Base-by-base conservation (phyloP, 2,329 filamentous ascomycete genomes). In the Fusarium keratoplasticum region DNA sequence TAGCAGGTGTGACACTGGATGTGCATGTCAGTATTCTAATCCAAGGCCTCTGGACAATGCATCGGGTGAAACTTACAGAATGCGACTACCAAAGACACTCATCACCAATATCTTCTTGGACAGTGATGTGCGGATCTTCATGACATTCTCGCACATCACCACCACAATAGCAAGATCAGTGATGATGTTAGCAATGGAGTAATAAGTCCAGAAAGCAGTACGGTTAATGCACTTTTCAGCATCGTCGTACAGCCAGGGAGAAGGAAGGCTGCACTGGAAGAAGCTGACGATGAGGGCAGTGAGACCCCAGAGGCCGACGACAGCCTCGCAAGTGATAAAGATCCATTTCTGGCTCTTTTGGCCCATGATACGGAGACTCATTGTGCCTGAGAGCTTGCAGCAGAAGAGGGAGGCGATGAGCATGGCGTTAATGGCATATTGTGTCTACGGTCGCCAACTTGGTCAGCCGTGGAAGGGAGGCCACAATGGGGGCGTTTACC, bases 61-160 rank as follows among this genome's bases (percentile, higher is more conserved):
- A 33, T 10, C 6, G 6, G 10, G 7, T 20, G 6, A 25, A 29
- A 78, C 78, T 36, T 70, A 80, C 79, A 81, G 61, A 6, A 80
- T 78, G 59, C 80, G 76, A 36, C 79, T 79, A 0, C 80, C 80
- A 40, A 81, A 81, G 6, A 81, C 79, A 8, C 72, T 61, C 31
- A 81, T 80, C 2, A 81, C 79, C 9, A 81, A 36, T 0, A 67
- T 63, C 70, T 78, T 80, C 55, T 81, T 81, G 1, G 71, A 69
- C 71, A 66, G 73, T 0, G 77, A 76, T 0, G 79, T 80, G 14
- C 80, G 78, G 35, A 81, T 80, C 55, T 74, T 79, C 18, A 75
- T 54, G 2, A 79, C 77, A 27, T 78, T 80, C 6, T 80, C 77
- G 0, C 68, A 64, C 78, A 80, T 80, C 5, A 81, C 63, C 0